These are phyloP conservation scores for Pestalotiopsis sp. DNA, from an alignment of 2,329 filamentous ascomycete species.

Conservation along the genomic window DNA sequence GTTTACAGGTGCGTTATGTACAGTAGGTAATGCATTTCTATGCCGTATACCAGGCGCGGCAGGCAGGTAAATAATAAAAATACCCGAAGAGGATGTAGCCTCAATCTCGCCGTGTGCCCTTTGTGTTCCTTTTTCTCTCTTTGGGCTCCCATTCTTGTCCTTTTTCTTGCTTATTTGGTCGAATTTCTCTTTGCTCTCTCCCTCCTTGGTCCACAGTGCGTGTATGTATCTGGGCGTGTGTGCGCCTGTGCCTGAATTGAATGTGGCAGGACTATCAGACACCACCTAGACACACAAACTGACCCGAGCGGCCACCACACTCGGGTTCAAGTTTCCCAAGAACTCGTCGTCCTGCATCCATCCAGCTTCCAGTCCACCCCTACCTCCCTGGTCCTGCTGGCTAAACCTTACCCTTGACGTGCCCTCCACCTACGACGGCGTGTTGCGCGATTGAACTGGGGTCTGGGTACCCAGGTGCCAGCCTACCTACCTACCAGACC, in stretches of 20 bases:
- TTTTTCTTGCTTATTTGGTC: background rate
- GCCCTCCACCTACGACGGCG: constrained; percentile 3
- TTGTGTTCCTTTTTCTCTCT: background rate
- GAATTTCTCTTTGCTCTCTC: background rate
- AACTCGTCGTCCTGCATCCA: background rate
- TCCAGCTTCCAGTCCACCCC: background rate
- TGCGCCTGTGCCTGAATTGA: background rate
- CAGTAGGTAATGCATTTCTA: too few species aligned
- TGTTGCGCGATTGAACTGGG: background rate
- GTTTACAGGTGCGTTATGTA: background rate
- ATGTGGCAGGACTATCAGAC: background rate
- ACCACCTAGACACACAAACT: background rate
- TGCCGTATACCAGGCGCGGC: background rate
- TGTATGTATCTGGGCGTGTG: too few species aligned
- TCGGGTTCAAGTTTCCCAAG: background rate
- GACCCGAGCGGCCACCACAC: background rate
- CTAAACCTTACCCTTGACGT: constrained; percentile 7
- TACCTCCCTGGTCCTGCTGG: background rate
- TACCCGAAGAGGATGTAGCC: background rate
- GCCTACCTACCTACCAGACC: background rate
- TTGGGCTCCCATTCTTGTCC: background rate
- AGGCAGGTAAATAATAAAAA: background rate
- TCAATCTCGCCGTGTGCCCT: background rate
- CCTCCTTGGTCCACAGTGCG: background rate
- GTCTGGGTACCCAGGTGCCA: background rate